Conservation (phyloP, 2,329 filamentous ascomycete genomes). For the Thielaviopsis ethacetica region DNA sequence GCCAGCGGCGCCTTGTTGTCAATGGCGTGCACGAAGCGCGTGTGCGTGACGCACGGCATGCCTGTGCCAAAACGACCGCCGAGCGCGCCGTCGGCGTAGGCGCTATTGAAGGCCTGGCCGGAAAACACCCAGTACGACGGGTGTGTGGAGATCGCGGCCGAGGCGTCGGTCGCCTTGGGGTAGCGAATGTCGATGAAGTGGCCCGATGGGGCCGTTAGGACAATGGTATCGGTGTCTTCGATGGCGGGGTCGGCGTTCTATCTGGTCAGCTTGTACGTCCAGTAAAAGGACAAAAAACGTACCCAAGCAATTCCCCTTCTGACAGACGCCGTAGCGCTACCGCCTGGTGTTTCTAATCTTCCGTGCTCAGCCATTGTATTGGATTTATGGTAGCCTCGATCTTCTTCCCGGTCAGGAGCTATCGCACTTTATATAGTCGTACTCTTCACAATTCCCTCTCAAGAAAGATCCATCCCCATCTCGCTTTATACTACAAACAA, state of each 20-base stretch:
- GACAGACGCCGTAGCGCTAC: neutral
- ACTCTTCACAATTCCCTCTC: too few species aligned
- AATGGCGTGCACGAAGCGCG: slow-evolving; percentile 40
- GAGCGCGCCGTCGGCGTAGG: neutral
- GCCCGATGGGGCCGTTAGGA: slow-evolving; percentile 40
- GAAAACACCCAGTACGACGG: slow-evolving; percentile 6
- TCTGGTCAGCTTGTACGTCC: neutral
- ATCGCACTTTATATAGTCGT: too few species aligned
- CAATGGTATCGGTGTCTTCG: slow-evolving; percentile 28
- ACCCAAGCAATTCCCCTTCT: slow-evolving; percentile 10
- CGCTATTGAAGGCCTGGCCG: neutral
- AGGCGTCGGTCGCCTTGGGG: neutral
- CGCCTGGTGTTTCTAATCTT: slow-evolving; percentile 2
- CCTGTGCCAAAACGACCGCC: neutral
- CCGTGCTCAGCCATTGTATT: neutral
- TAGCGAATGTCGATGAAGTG: slow-evolving; percentile 48
- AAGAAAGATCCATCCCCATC: too few species aligned
- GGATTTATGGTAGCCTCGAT: neutral
- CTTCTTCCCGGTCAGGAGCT: too few species aligned
- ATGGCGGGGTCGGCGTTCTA: slow-evolving; percentile 1
- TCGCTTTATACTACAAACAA: too few species aligned
- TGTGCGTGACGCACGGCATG: slow-evolving; percentile 16
- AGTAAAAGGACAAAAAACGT: neutral
- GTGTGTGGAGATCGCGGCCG: neutral
- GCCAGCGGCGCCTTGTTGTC: slow-evolving; percentile 33